Percentiles rank a stretch among this genome's conserved stretches.
phyloP scores from a whole-genome alignment of 2,329 filamentous ascomycete species.

The Botryosphaeria dothidea region DNA sequence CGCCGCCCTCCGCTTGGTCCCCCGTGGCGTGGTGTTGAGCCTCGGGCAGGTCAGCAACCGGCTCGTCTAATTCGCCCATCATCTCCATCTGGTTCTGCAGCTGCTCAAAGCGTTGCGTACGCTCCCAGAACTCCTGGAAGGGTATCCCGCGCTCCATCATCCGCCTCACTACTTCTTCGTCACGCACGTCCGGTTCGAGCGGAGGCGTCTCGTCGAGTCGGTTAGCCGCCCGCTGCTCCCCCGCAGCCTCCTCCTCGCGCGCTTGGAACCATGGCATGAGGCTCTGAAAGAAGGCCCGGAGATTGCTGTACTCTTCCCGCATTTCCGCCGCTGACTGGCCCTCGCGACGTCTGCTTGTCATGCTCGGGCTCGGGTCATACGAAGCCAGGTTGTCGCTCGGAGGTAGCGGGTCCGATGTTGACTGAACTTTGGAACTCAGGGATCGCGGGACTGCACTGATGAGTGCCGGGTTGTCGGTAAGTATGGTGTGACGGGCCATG shows the following conservation, averaged over 20 bases:
- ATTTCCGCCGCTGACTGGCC: constrained; percentile 5
- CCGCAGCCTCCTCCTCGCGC: background rate
- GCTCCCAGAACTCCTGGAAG: constrained; percentile 27
- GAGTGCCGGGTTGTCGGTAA: constrained; percentile 72
- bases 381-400: constrained; percentile 53
- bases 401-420: constrained; percentile 80
- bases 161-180: constrained; percentile 20
- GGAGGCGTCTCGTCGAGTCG: background rate
- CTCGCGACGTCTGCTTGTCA: background rate
- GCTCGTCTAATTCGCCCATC: constrained; percentile 5
- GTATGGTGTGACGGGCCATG: constrained; percentile 74
- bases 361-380: constrained; percentile 23
- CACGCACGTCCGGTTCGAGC: constrained; percentile 15
- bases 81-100: constrained; percentile 27
- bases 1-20: background rate
- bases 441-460: constrained; percentile 68
- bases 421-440: constrained; percentile 56
- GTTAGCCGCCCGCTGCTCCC: background rate
- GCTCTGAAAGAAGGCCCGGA: constrained; percentile 21
- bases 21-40: background rate
- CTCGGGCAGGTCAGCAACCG: background rate
- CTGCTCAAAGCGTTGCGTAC: constrained; percentile 29
- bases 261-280: constrained; percentile 21
- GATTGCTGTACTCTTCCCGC: constrained; percentile 18
- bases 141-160: constrained; percentile 21